Evolutionary conservation across 352 stramenopile genomes (phyloP).

Genomic region (Phytophthora fragariae): DNA sequence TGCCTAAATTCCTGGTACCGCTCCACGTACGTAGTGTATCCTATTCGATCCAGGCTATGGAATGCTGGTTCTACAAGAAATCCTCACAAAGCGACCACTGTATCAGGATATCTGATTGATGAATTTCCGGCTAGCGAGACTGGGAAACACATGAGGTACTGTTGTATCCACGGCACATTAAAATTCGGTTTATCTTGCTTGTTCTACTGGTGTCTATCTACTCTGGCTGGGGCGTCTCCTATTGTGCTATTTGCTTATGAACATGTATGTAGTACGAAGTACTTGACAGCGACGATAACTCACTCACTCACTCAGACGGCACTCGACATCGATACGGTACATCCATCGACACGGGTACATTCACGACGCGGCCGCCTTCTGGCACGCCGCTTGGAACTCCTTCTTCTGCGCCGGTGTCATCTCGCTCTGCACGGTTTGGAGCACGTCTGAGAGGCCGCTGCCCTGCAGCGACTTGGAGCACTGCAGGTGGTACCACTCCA

Average conservation of each 20-base stretch:
- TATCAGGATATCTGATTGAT: neutral
- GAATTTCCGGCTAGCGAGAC: neutral
- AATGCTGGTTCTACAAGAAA: neutral
- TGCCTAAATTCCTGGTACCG: too few species aligned
- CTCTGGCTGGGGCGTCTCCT: conserved; percentile 20
- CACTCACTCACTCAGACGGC: conserved; percentile 14
- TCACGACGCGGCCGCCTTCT: conserved; percentile 30
- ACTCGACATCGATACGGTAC: conserved; percentile 34
- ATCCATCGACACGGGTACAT: neutral
- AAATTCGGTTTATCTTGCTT: conserved; percentile 22
- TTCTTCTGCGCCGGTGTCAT: conserved; percentile 65
- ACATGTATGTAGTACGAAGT: conserved; percentile 10
- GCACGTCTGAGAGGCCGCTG: conserved; percentile 54
- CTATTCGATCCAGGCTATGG: too few species aligned
- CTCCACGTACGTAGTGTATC: too few species aligned
- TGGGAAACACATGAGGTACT: neutral
- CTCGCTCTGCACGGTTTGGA: conserved; percentile 69
- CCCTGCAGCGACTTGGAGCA: conserved; percentile 66
- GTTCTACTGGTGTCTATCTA: conserved; percentile 31
- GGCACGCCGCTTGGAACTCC: conserved; percentile 59
- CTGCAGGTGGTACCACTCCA: conserved; percentile 85
- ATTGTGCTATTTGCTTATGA: conserved; percentile 19
- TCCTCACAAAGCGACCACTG: neutral
- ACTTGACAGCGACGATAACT: conserved; percentile 25
- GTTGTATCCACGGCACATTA: conserved; percentile 15